phyloP scores from a whole-genome alignment of 768 basidiomycete species.

The Amanita muscaria region DNA sequence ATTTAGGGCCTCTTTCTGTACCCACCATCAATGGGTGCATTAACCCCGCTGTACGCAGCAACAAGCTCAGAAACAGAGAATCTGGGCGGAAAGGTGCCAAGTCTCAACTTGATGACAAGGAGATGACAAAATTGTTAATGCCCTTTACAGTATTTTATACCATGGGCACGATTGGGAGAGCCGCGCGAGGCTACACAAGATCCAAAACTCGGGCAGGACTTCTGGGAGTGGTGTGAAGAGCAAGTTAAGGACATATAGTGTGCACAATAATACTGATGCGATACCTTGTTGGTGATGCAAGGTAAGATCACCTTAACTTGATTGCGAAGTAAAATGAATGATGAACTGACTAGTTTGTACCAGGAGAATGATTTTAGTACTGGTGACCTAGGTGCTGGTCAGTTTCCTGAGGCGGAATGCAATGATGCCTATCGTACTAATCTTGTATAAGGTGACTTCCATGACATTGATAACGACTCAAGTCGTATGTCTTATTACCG shows the following conservation, averaged over 20 bases:
- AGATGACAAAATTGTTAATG: neutral
- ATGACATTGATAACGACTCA: too few relatives aligned
- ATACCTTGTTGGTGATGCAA: too few relatives aligned
- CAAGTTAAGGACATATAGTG: conserved; percentile 17
- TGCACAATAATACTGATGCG: too few relatives aligned
- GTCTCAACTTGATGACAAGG: conserved; percentile 4
- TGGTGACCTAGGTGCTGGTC: too few relatives aligned
- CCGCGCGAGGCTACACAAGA: conserved; percentile 13
- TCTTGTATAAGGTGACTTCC: too few relatives aligned
- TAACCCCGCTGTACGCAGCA: conserved; percentile 35
- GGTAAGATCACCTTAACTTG: too few relatives aligned
- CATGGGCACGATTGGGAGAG: conserved; percentile 22
- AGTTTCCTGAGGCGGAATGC: too few relatives aligned
- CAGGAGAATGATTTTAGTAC: too few relatives aligned
- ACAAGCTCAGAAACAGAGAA: conserved; percentile 24
- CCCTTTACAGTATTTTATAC: conserved; percentile 21
- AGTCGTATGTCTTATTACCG: too few relatives aligned
- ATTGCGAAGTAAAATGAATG: too few relatives aligned
- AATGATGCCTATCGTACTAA: too few relatives aligned
- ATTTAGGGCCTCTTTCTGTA: conserved; percentile 14
- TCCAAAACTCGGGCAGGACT: conserved; percentile 18
- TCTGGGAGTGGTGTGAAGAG: conserved; percentile 25
- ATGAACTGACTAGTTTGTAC: too few relatives aligned
- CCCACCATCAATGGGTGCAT: conserved; percentile 23
- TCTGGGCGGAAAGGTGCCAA: conserved; percentile 23